These are phyloP conservation scores for Boletus rufocinnamomeus DNA, from an alignment of 768 basidiomycete species.

Conservation along the genomic window DNA sequence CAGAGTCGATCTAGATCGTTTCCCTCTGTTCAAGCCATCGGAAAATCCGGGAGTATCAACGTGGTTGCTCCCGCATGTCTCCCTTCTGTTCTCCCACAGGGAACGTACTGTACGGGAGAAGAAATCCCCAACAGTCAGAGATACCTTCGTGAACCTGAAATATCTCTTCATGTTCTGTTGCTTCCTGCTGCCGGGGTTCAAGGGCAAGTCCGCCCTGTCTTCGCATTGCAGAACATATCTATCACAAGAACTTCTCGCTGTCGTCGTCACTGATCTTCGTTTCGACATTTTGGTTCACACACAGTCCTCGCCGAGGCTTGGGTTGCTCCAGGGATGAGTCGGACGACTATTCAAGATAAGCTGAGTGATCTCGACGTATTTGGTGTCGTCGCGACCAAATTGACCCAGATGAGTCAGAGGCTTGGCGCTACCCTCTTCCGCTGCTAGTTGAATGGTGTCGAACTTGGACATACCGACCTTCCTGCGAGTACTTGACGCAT, in stretches of 20 bases:
- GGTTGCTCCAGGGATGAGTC: constrained; percentile 40
- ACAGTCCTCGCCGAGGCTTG: constrained; percentile 55
- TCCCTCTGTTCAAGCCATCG: constrained; percentile 35
- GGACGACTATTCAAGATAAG: constrained; percentile 1
- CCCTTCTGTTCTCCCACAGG: constrained; percentile 35
- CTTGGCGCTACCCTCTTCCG: constrained; percentile 56
- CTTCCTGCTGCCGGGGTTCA: constrained; percentile 27
- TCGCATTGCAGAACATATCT: constrained; percentile 20
- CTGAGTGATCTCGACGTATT: constrained; percentile 12
- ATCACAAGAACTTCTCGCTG: constrained; percentile 31
- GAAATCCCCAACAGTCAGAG: constrained; percentile 1
- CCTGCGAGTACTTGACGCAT: constrained; percentile 49
- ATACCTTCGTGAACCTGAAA: constrained; percentile 37
- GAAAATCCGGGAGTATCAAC: constrained; percentile 6
- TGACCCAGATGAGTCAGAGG: constrained; percentile 24
- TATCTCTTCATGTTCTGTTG: constrained; percentile 34
- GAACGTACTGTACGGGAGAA: constrained; percentile 25
- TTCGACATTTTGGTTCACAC: constrained; percentile 50
- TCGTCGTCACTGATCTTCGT: constrained; percentile 47
- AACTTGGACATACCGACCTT: constrained; percentile 47
- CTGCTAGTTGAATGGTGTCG: constrained; percentile 54
- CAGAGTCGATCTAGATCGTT: constrained; percentile 37
- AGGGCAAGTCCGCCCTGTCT: constrained; percentile 20
- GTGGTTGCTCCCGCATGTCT: constrained; percentile 39
- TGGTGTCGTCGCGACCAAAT: constrained; percentile 17